Conservation (phyloP, 768 basidiomycete genomes). For the Leccinum sublutescens region DNA sequence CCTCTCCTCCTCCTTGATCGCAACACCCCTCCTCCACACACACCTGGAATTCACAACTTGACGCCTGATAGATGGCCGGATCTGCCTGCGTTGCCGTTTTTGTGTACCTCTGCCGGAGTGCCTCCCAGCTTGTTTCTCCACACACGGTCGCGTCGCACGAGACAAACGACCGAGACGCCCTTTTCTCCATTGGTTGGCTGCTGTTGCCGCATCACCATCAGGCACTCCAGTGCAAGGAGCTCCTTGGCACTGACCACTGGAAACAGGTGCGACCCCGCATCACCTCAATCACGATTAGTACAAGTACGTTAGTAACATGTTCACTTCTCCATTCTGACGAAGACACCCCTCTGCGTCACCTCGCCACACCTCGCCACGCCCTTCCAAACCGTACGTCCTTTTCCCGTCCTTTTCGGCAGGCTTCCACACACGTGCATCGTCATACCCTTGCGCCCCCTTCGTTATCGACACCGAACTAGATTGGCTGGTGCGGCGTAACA, state of each 20-base stretch:
- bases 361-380: not conserved
- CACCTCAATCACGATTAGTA: not conserved
- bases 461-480: not conserved
- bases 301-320: not conserved
- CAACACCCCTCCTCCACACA: not conserved
- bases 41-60: constrained; percentile 8
- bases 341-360: not conserved
- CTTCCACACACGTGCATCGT: constrained; percentile 5
- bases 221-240: not conserved
- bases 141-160: not conserved
- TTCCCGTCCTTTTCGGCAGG: not conserved
- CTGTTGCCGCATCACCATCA: not conserved
- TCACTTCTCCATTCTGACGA: not conserved
- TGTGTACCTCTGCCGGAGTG: constrained; percentile 2
- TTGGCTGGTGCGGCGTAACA: not conserved
- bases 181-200: not conserved
- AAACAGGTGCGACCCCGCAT: not conserved
- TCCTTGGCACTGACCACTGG: not conserved
- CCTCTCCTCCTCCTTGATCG: constrained; percentile 13
- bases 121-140: not conserved
- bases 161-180: not conserved
- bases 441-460: not conserved
- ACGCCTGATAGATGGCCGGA: constrained; percentile 8
- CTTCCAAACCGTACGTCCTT: not conserved
- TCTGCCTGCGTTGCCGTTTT: constrained; percentile 8